phyloP scores from a whole-genome alignment of 495 filamentous ascomycete species.

The Achaetomiella virescens region DNA sequence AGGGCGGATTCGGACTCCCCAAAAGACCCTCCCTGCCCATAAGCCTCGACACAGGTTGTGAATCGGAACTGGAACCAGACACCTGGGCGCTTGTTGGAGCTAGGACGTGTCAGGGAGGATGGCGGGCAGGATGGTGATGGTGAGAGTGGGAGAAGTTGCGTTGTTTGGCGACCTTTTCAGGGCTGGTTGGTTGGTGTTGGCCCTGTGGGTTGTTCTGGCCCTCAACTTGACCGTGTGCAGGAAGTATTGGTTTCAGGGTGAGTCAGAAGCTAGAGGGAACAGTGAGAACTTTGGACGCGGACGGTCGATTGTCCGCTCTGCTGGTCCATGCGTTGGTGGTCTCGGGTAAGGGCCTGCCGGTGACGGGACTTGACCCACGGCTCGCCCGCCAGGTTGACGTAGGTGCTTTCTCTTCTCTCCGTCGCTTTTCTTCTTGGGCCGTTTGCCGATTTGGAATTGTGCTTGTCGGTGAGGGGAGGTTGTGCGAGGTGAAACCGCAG shows the following conservation, averaged over 20 bases:
- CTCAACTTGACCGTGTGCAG: background rate
- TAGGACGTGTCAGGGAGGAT: background rate
- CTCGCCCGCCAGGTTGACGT: conserved; percentile 18
- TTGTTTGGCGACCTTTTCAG: background rate
- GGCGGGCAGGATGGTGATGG: background rate
- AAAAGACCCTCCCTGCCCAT: too few species aligned
- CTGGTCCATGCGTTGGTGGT: conserved; percentile 4
- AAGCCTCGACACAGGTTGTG: too few species aligned
- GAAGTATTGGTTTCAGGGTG: background rate
- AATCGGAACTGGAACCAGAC: background rate
- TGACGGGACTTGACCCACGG: conserved; percentile 16
- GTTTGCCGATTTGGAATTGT: background rate
- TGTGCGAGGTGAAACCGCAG: background rate
- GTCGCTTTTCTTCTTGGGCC: background rate
- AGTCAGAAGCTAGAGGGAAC: background rate
- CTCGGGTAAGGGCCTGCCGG: conserved; percentile 6
- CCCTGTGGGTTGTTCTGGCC: background rate
- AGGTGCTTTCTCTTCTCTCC: background rate
- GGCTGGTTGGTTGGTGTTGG: background rate
- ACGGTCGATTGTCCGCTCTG: background rate
- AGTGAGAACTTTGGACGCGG: background rate
- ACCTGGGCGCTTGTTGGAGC: background rate
- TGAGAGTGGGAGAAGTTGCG: background rate
- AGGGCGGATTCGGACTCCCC: too few species aligned
- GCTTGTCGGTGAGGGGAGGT: conserved; percentile 1